These are phyloP conservation scores for Cryptococcus sp. DNA, from an alignment of 1,284 basidiomycete species.

Conservation along the genomic window DNA sequence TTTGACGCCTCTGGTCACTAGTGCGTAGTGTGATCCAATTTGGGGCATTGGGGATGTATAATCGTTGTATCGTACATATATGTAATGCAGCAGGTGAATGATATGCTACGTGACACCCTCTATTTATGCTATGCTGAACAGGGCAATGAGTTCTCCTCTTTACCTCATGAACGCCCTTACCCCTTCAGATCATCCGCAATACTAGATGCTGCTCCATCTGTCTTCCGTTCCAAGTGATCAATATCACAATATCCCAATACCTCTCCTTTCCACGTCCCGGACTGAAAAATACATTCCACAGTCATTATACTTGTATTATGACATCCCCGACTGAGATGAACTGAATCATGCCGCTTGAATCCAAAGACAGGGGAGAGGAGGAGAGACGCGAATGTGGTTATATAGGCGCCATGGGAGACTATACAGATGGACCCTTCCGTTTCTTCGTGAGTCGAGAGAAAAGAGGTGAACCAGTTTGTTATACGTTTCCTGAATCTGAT, in stretches of 20 bases:
- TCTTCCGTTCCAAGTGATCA: slow-evolving; percentile 18
- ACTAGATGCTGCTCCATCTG: slow-evolving; percentile 15
- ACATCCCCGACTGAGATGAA: slow-evolving; percentile 18
- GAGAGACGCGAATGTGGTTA: slow-evolving; percentile 21
- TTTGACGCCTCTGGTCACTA: background rate
- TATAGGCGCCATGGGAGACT: slow-evolving; percentile 42
- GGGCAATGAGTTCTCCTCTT: too few species aligned
- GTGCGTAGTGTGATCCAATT: background rate
- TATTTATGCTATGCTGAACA: too few species aligned
- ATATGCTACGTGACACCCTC: too few species aligned
- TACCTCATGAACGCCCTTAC: too few species aligned
- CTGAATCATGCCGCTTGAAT: slow-evolving; percentile 6
- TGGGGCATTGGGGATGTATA: too few species aligned
- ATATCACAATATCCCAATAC: slow-evolving; percentile 27
- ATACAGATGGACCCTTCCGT: slow-evolving; percentile 18
- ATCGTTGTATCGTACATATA: too few species aligned
- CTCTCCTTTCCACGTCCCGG: slow-evolving; percentile 14
- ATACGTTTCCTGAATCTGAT: slow-evolving; percentile 16
- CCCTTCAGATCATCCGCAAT: too few species aligned
- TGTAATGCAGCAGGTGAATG: too few species aligned
- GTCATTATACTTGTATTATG: slow-evolving; percentile 34
- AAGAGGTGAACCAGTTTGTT: slow-evolving; percentile 10
- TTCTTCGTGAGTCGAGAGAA: slow-evolving; percentile 12
- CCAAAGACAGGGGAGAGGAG: slow-evolving; percentile 15
- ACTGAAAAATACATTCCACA: slow-evolving; percentile 12